phyloP scores from a whole-genome alignment of 257 asterid genomes.

The Capsicum baccatum region DNA sequence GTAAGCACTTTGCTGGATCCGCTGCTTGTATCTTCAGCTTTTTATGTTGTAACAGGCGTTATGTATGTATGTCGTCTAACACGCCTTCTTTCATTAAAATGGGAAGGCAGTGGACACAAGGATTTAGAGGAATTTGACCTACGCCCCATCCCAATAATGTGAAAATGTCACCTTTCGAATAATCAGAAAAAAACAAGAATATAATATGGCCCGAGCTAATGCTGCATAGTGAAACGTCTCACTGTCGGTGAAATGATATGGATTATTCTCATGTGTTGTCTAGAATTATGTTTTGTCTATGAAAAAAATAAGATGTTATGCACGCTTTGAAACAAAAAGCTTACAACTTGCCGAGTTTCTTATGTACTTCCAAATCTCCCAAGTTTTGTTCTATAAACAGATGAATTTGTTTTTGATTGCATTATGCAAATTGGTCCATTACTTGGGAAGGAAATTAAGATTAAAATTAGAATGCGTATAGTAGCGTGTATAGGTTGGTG shows the following conservation, averaged over 20 bases:
- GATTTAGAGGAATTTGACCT: background rate
- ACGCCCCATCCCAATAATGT: background rate
- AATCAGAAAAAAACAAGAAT: background rate
- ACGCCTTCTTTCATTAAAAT: background rate
- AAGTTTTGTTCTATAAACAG: background rate
- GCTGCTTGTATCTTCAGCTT: background rate
- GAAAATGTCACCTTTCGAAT: background rate
- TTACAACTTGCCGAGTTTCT: background rate
- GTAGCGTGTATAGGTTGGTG: background rate
- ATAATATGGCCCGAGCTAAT: too few relatives aligned
- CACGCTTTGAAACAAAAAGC: background rate
- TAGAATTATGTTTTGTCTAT: background rate
- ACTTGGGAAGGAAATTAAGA: background rate
- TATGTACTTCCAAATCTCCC: background rate
- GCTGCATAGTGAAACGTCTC: background rate
- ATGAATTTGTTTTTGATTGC: background rate
- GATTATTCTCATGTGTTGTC: too few relatives aligned
- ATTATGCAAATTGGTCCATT: too few relatives aligned
- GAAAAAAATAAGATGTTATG: background rate
- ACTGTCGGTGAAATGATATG: background rate
- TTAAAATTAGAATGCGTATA: background rate
- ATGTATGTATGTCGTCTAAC: background rate
- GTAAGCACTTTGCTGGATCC: constrained; percentile 39
- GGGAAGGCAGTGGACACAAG: background rate
- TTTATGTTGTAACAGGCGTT: background rate